A percentile compares a stretch with the other conserved stretches of the same genome.
phyloP scores from a whole-genome alignment of 306 rosid species.

The Glycine soja region DNA sequence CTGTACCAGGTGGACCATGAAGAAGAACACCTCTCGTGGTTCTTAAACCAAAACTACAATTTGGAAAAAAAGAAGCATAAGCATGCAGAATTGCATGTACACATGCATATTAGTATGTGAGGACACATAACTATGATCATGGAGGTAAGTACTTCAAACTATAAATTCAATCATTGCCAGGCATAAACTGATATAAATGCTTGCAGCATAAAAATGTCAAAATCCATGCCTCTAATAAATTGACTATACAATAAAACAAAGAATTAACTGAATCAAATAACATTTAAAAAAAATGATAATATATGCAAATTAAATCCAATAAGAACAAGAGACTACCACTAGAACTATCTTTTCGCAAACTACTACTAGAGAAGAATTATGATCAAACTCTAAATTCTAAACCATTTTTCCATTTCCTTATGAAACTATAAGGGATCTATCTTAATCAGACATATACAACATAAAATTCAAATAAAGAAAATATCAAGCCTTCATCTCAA shows the following conservation, averaged over 20 bases:
- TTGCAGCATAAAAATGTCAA: slow-evolving; percentile 13
- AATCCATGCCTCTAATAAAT: neutral
- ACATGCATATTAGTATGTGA: slow-evolving; percentile 31
- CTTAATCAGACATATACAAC: neutral
- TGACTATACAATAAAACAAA: slow-evolving; percentile 28
- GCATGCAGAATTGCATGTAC: slow-evolving; percentile 30
- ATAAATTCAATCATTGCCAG: slow-evolving; percentile 30
- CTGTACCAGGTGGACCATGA: slow-evolving; percentile 97
- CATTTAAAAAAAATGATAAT: neutral
- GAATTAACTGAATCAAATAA: slow-evolving; percentile 28
- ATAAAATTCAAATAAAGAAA: neutral
- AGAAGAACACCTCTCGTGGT: slow-evolving; percentile 90
- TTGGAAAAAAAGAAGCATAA: slow-evolving; percentile 43
- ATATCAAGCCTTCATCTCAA: neutral
- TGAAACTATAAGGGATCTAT: neutral
- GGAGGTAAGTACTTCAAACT: slow-evolving; percentile 30
- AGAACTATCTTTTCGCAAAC: neutral
- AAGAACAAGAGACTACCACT: slow-evolving; percentile 11
- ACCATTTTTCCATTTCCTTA: neutral
- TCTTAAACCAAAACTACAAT: slow-evolving; percentile 77
- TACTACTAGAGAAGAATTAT: neutral
- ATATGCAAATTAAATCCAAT: slow-evolving; percentile 25
- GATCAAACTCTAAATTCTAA: neutral
- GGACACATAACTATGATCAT: slow-evolving; percentile 18
- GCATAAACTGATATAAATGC: slow-evolving; percentile 21